A percentile compares a stretch with the other conserved stretches of the same genome.
These are phyloP conservation scores for Jimgerdemannia flammicorona DNA, from an alignment of 192 early-diverging fungal genomes.

Conservation along the genomic window DNA sequence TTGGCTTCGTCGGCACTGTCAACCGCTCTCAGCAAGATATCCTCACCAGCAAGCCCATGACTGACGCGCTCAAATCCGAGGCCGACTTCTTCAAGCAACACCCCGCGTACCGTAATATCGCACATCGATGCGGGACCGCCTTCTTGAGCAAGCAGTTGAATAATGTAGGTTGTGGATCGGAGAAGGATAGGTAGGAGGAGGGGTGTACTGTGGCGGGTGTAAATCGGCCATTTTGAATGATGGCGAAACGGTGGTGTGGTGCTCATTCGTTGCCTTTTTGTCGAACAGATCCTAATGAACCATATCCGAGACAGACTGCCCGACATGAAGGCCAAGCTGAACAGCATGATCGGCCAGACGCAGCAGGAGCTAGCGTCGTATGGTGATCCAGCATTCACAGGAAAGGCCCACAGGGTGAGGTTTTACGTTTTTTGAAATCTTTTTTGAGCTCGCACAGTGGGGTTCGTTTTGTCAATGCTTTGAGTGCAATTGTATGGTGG, in stretches of 20 bases:
- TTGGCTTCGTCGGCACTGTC: slow-evolving; percentile 80
- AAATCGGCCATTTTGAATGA: no score
- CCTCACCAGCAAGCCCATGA: slow-evolving; percentile 64
- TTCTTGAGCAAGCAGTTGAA: slow-evolving; percentile 69
- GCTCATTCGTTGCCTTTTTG: background rate
- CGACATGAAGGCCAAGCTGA: slow-evolving; percentile 72
- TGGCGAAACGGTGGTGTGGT: no score
- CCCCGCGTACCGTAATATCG: slow-evolving; percentile 67
- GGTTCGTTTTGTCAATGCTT: no score
- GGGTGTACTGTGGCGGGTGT: no score
- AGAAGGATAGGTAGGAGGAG: no score
- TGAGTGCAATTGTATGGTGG: no score
- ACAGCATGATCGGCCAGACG: slow-evolving; percentile 71
- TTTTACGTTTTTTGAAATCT: background rate
- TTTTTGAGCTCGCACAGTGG: background rate
- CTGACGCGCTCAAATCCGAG: slow-evolving; percentile 63
- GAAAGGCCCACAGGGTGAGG: slow-evolving; percentile 41
- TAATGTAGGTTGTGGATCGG: slow-evolving; percentile 27
- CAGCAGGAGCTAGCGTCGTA: slow-evolving; percentile 70
- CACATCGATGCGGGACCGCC: slow-evolving; percentile 67
- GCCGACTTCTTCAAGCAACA: slow-evolving; percentile 67
- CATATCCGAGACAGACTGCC: slow-evolving; percentile 80
- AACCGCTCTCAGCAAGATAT: slow-evolving; percentile 85
- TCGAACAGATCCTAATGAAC: slow-evolving; percentile 59
- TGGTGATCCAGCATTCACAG: slow-evolving; percentile 53